A percentile compares a stretch with the other conserved stretches of the same genome.
phyloP scores from a whole-genome alignment of 805 yeast genomes.

The Debaryomyces maramus region DNA sequence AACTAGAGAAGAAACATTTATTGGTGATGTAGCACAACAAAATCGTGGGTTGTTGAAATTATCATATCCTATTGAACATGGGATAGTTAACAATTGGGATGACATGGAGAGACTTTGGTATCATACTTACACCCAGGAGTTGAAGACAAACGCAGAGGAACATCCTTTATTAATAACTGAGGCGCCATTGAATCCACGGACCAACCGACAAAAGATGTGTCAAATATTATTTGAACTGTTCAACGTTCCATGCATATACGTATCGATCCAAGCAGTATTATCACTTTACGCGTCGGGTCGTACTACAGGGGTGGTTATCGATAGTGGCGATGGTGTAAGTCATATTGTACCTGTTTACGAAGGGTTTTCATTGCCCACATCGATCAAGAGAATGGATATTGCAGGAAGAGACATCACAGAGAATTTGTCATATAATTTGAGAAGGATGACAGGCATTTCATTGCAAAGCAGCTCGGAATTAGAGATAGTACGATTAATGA shows the following conservation, averaged over 20 bases:
- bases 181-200: constrained; percentile 76
- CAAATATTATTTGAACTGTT: constrained; percentile 72
- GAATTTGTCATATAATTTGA: constrained; percentile 63
- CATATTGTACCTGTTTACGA: constrained; percentile 88
- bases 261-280: constrained; percentile 74
- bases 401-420: constrained; percentile 89
- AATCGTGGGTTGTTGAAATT: constrained; percentile 75
- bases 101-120: constrained; percentile 91
- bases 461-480: constrained; percentile 73
- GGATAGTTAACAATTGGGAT: constrained; percentile 99
- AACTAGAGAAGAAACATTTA: constrained; percentile 63
- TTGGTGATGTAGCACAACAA: constrained; percentile 76
- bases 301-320: constrained; percentile 87
- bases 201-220: constrained; percentile 59
- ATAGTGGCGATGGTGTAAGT: constrained; percentile 91
- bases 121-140: constrained; percentile 56
- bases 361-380: constrained; percentile 76
- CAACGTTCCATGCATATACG: constrained; percentile 72
- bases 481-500: constrained; percentile 76
- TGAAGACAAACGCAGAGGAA: constrained; percentile 64
- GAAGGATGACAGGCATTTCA: constrained; percentile 61
- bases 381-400: constrained; percentile 71
- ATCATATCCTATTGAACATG: constrained; percentile 79
- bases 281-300: constrained; percentile 85
- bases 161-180: constrained; percentile 89